Base-by-base conservation (phyloP, 495 filamentous ascomycete genomes). In the Immersiella caudata region DNA sequence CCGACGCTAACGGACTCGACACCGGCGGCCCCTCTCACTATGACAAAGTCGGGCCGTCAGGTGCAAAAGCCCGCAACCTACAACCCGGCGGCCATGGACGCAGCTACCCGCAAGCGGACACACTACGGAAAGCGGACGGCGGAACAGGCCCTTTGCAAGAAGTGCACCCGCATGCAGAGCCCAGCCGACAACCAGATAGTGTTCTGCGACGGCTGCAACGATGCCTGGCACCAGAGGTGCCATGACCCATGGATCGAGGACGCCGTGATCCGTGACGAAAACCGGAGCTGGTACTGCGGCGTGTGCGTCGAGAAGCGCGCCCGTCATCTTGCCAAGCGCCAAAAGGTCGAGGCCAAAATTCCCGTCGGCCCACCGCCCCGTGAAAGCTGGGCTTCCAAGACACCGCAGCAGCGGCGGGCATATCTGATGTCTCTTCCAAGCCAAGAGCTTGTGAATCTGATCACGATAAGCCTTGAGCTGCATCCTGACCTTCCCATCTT, bases 201-300 rank as follows among this genome's bases (percentile, higher is more conserved):
- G 8, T 95, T 97, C 75, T 99, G 95, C 79, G 93, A 97, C 76
- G 89, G 88, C 14, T 99, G 95, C 81, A 93, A 95, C 74, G 83
- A 82, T 12, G 86, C 90, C 18, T 99, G 93, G 87, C 95, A 99
- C 76, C 94, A 97, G 77, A 85, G 86, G 68, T 98, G 95, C 72
- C 94, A 97, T 76, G 87, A 95, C 69, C 93, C 95, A 0, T 85
- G 84, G 5, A 93, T 99, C 69, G 81, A 83, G 8, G 85, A 89
- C 66, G 85, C 91, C 12, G 87, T 91, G 8, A 86, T 96, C 4
- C 74, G 65, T 27, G 81, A 89, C 67, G 88, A 89, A 60, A 85
- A 83, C 63, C 50, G 60, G 52, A 86, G 89, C 67, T 99, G 95
- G 94, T 86, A 88, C 71, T 99, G 95, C 76, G 74, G 75, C 6